A percentile compares a stretch with the other conserved stretches of the same genome.
phyloP scores from a whole-genome alignment of 345 rosid genomes.

The Ceriops decandra region DNA sequence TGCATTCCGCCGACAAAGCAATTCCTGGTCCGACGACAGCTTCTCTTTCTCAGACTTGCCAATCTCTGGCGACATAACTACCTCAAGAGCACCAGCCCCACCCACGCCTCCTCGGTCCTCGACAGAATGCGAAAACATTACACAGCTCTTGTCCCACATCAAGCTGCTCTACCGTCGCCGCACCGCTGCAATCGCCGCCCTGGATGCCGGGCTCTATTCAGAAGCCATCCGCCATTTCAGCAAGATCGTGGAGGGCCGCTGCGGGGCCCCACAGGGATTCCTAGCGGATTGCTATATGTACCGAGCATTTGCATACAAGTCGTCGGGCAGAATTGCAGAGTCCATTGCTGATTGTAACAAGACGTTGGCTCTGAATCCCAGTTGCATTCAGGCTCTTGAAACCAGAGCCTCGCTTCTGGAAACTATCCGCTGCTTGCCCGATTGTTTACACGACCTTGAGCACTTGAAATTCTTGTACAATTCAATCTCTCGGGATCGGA shows the following conservation, averaged over 20 bases:
- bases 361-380: constrained; percentile 77
- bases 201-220: constrained; percentile 65
- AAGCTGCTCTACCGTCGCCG: constrained; percentile 89
- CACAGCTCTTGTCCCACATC: constrained; percentile 70
- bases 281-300: constrained; percentile 85
- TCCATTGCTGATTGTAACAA: constrained; percentile 88
- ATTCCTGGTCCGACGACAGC: constrained; percentile 87
- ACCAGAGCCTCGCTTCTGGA: constrained; percentile 80
- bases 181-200: constrained; percentile 81
- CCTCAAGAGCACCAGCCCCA: constrained; percentile 43
- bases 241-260: constrained; percentile 82
- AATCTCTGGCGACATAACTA: constrained; percentile 21
- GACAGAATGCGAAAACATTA: constrained; percentile 48
- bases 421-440: constrained; percentile 77
- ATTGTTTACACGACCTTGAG: constrained; percentile 86
- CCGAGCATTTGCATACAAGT: constrained; percentile 70
- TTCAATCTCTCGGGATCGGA: constrained; percentile 75
- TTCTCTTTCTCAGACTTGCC: constrained; percentile 49
- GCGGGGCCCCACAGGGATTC: constrained; percentile 86
- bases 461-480: constrained; percentile 85
- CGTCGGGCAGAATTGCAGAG: constrained; percentile 76
- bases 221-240: constrained; percentile 94
- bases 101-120: constrained; percentile 49
- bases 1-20: constrained; percentile 86
- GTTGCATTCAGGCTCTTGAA: constrained; percentile 82